Conservation (phyloP, 192 early-diverging fungal genomes). For the Coemansia sp. region DNA sequence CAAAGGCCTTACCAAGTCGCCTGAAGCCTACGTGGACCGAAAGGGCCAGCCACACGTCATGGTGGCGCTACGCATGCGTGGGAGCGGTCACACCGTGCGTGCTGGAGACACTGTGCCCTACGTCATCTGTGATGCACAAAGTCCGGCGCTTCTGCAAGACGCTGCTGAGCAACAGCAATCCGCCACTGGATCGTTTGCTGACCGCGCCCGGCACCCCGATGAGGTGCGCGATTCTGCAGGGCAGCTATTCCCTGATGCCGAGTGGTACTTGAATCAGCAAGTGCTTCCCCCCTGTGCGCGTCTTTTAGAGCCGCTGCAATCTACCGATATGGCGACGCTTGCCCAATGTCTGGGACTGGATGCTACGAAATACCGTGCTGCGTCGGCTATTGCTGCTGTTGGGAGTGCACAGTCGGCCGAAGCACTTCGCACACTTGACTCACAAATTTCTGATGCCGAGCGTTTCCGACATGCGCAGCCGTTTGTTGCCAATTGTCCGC, state of each 20-base stretch:
- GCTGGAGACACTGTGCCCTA: slow-evolving; percentile 94
- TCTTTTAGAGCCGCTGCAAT: slow-evolving; percentile 81
- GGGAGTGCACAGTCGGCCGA: slow-evolving; percentile 40
- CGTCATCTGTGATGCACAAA: slow-evolving; percentile 70
- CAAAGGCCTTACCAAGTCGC: slow-evolving; percentile 91
- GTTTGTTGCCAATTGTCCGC: slow-evolving; percentile 60
- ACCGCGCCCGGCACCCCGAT: slow-evolving; percentile 81
- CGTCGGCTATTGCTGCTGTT: slow-evolving; percentile 2
- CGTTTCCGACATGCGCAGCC: slow-evolving; percentile 57
- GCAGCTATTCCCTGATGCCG: slow-evolving; percentile 62
- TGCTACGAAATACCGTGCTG: slow-evolving; percentile 58
- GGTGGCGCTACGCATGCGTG: slow-evolving; percentile 81
- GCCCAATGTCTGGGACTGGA: slow-evolving; percentile 88
- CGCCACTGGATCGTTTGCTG: slow-evolving; percentile 57
- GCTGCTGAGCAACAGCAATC: not conserved
- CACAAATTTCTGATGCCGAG: slow-evolving; percentile 72
- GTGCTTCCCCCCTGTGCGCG: slow-evolving; percentile 85
- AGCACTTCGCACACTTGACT: slow-evolving; percentile 71
- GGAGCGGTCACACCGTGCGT: slow-evolving; percentile 63
- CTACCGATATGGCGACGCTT: slow-evolving; percentile 71
- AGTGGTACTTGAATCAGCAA: slow-evolving; percentile 95
- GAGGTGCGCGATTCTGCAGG: slow-evolving; percentile 61
- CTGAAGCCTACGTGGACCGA: slow-evolving; percentile 84
- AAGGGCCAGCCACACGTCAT: slow-evolving; percentile 93
- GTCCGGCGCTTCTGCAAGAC: slow-evolving; percentile 4